Evolutionary conservation across 306 rosid species (phyloP).

Genomic region (Vigna hirtella): DNA sequence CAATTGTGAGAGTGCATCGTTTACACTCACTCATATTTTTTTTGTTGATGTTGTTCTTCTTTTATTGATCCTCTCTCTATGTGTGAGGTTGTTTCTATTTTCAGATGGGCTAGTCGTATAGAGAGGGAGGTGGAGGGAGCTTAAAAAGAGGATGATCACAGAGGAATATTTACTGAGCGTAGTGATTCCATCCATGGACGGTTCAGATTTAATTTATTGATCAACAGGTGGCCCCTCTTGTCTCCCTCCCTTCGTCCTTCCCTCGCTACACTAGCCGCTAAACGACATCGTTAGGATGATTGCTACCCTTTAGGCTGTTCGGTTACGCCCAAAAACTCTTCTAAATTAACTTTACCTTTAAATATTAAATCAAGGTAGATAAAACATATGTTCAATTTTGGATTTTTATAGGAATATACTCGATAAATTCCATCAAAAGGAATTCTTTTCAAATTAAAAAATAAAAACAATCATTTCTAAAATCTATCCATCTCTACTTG

Average conservation of each 20-base stretch:
- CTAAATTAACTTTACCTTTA: too few relatives aligned
- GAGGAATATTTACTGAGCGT: constrained; percentile 48
- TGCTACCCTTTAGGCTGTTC: constrained; percentile 19
- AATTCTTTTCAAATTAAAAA: not conserved
- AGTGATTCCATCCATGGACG: constrained; percentile 47
- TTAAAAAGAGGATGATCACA: constrained; percentile 49
- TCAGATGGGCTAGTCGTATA: constrained; percentile 15
- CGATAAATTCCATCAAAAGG: not conserved
- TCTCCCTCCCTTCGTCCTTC: constrained; percentile 17
- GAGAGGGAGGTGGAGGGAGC: constrained; percentile 31
- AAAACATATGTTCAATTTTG: not conserved
- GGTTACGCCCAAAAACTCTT: constrained; percentile 1
- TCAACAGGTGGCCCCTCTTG: constrained; percentile 34
- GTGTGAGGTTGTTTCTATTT: constrained; percentile 25
- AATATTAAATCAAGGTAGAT: not conserved
- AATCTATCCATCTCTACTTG: not conserved
- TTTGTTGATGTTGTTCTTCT: not conserved
- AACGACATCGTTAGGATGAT: constrained; percentile 47
- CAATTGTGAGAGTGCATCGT: constrained; percentile 54
- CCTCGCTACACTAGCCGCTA: not conserved
- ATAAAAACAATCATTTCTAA: not conserved
- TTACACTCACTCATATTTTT: constrained; percentile 54
- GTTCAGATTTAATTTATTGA: constrained; percentile 48
- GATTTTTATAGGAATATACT: not conserved
- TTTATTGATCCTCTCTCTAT: constrained; percentile 18